Conservation (phyloP, 2,329 filamentous ascomycete species). For the Colletotrichum lupini region DNA sequence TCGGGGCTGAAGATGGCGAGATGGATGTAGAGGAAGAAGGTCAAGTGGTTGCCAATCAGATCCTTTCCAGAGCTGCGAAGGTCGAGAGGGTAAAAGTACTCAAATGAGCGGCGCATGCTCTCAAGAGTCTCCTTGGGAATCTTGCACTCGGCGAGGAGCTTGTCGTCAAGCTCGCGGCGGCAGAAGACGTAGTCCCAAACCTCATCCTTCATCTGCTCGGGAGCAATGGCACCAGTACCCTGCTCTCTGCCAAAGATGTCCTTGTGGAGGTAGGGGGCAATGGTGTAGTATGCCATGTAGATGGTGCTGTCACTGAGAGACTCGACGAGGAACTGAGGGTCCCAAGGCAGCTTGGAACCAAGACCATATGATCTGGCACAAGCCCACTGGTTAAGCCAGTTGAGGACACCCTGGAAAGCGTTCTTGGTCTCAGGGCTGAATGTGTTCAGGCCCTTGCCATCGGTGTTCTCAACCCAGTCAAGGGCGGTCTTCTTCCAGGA, state of each 20-base stretch:
- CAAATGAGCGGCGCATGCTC: slow-evolving; percentile 88
- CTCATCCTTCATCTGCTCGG: slow-evolving; percentile 92
- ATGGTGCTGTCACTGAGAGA: slow-evolving; percentile 91
- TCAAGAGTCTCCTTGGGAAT: slow-evolving; percentile 81
- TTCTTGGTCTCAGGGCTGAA: slow-evolving; percentile 83
- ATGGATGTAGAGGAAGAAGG: slow-evolving; percentile 89
- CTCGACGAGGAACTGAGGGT: slow-evolving; percentile 90
- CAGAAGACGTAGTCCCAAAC: slow-evolving; percentile 97
- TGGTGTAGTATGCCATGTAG: slow-evolving; percentile 86
- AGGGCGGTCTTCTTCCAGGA: slow-evolving; percentile 84
- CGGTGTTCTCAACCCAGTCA: slow-evolving; percentile 75
- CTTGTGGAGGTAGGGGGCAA: slow-evolving; percentile 75
- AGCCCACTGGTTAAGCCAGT: slow-evolving; percentile 97
- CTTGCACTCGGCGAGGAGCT: slow-evolving; percentile 71
- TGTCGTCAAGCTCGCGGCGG: slow-evolving; percentile 75
- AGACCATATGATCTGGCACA: slow-evolving; percentile 92
- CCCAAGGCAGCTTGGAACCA: slow-evolving; percentile 95
- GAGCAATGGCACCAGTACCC: slow-evolving; percentile 75
- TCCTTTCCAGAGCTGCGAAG: slow-evolving; percentile 92
- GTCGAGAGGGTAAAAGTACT: slow-evolving; percentile 97
- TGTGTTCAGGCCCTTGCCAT: slow-evolving; percentile 78
- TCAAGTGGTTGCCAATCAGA: slow-evolving; percentile 92
- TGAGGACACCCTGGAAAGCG: slow-evolving; percentile 84
- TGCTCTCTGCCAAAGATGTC: slow-evolving; percentile 85
- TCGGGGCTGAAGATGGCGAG: slow-evolving; percentile 86